A percentile compares a stretch with the other conserved stretches of the same genome.
Evolutionary conservation across 2,329 filamentous ascomycete genomes (phyloP).

Genomic region (Aspergillus quadricinctus): DNA sequence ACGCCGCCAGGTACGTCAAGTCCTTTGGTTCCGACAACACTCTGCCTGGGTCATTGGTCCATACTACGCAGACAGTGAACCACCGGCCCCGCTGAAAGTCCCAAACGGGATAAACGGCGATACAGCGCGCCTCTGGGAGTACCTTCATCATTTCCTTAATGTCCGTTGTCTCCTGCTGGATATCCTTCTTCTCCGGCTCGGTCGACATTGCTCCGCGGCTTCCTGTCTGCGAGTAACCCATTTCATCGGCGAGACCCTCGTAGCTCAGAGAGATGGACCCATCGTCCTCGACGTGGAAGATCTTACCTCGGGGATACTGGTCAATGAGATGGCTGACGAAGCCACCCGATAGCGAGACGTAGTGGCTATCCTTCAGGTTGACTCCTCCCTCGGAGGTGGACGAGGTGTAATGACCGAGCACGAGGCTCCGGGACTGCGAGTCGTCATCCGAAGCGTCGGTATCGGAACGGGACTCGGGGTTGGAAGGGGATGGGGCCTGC

Average conservation of each 20-base stretch:
- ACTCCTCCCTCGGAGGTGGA: constrained; percentile 2
- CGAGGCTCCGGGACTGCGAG: constrained; percentile 7
- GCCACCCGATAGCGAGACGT: constrained; percentile 10
- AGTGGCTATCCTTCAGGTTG: constrained; percentile 6
- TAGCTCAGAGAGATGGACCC: constrained; percentile 17
- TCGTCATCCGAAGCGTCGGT: constrained; percentile 1
- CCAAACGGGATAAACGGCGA: constrained; percentile 26
- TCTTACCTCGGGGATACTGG: constrained; percentile 16
- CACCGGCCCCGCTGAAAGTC: constrained; percentile 23
- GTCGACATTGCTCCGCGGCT: constrained; percentile 1
- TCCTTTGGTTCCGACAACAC: constrained; percentile 18
- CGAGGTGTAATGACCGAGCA: constrained; percentile 16
- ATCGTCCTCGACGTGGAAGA: constrained; percentile 19
- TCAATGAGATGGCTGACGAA: constrained; percentile 17
- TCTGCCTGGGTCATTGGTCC: constrained; percentile 17
- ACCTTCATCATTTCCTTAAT: constrained; percentile 11
- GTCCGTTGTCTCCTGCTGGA: constrained; percentile 9
- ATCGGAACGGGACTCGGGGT: neutral
- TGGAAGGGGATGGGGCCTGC: neutral
- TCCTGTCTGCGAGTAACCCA: constrained; percentile 1
- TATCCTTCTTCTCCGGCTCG: constrained; percentile 7
- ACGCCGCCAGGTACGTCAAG: constrained; percentile 19
- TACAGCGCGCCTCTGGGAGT: constrained; percentile 14
- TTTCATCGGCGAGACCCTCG: constrained; percentile 15
- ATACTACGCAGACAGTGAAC: constrained; percentile 19